A percentile compares a stretch with the other conserved stretches of the same genome.
Evolutionary conservation across 441 rosid genomes (phyloP).

Genomic region (Rhodomyrtus psidioides): DNA sequence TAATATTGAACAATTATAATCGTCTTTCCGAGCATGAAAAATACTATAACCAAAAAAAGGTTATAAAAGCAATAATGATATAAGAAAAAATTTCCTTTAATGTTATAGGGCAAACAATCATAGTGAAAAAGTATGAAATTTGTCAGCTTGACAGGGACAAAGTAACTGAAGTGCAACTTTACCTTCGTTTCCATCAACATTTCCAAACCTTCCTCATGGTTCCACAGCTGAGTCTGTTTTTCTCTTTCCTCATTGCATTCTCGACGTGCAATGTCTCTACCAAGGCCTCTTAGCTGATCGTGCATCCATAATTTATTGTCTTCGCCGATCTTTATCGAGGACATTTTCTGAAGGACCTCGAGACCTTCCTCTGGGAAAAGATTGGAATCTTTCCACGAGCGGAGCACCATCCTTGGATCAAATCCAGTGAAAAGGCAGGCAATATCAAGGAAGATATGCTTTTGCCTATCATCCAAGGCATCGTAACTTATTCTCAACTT

Average conservation of each 20-base stretch:
- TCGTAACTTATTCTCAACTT: too few relatives aligned
- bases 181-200: not conserved
- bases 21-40: not conserved
- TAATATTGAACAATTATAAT: not conserved
- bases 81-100: too few relatives aligned
- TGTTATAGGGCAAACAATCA: not conserved
- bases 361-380: too few relatives aligned
- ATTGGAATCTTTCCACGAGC: not conserved
- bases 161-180: not conserved
- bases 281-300: too few relatives aligned
- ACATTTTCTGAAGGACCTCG: too few relatives aligned
- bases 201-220: not conserved
- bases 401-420: not conserved
- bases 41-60: too few relatives aligned
- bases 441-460: not conserved
- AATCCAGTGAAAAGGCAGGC: not conserved
- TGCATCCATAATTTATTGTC: too few relatives aligned
- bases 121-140: not conserved
- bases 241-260: not conserved
- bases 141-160: not conserved
- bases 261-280: too few relatives aligned
- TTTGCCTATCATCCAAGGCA: too few relatives aligned
- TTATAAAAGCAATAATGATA: too few relatives aligned
- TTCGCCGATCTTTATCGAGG: too few relatives aligned
- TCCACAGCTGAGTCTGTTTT: not conserved